Evolutionary conservation across 1,284 basidiomycete genomes (phyloP).

Genomic region (Tetrapyrgos nigripes): DNA sequence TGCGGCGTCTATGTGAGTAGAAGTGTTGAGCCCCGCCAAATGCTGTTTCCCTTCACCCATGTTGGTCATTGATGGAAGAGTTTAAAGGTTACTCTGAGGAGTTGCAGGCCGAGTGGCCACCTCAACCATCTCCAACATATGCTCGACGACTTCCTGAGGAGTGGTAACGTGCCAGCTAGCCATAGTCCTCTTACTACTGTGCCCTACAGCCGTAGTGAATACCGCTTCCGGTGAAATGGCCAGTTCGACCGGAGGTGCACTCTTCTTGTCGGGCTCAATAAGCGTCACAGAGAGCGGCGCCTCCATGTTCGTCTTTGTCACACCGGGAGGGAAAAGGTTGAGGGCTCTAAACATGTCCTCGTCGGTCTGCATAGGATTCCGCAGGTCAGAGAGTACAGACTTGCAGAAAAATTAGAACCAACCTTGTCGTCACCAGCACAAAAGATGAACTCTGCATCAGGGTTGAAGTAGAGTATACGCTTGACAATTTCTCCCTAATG

Average conservation of each 20-base stretch:
- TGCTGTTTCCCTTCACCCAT: too few relatives aligned
- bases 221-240: constrained; percentile 71
- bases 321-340: constrained; percentile 62
- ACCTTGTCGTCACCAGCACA: constrained; percentile 99
- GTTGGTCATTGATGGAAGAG: too few relatives aligned
- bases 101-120: neutral
- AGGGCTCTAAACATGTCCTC: constrained; percentile 97
- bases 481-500: constrained; percentile 92
- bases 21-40: too few relatives aligned
- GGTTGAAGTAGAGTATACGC: constrained; percentile 89
- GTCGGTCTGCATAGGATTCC: constrained; percentile 66
- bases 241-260: constrained; percentile 61
- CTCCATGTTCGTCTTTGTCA: constrained; percentile 47
- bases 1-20: neutral
- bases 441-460: constrained; percentile 94
- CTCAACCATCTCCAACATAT: constrained; percentile 59
- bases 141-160: constrained; percentile 75
- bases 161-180: constrained; percentile 90
- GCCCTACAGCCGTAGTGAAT: constrained; percentile 89
- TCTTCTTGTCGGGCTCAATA: constrained; percentile 39
- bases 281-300: constrained; percentile 80
- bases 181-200: constrained; percentile 85
- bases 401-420: constrained; percentile 23
- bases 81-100: neutral
- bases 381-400: constrained; percentile 1